Percentiles rank a stretch among this genome's conserved stretches.
These are phyloP conservation scores for Cryptococcus floricola DNA, from an alignment of 1,284 basidiomycete species.

Conservation along the genomic window DNA sequence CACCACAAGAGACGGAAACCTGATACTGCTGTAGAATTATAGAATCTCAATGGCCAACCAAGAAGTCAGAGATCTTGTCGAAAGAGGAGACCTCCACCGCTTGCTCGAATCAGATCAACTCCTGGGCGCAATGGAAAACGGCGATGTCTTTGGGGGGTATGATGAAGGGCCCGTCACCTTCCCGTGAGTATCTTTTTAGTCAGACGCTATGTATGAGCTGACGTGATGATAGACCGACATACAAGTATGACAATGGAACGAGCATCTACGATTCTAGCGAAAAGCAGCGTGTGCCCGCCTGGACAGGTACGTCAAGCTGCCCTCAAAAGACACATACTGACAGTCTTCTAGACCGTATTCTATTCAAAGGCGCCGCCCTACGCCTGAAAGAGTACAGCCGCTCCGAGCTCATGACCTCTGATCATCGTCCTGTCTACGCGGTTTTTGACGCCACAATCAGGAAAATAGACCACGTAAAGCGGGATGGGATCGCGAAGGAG, in stretches of 20 bases:
- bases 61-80: slow-evolving; percentile 64
- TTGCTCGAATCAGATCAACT: slow-evolving; percentile 83
- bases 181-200: slow-evolving; percentile 28
- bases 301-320: slow-evolving; percentile 67
- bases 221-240: slow-evolving; percentile 37
- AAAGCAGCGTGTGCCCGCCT: slow-evolving; percentile 93
- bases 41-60: slow-evolving; percentile 83
- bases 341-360: slow-evolving; percentile 67
- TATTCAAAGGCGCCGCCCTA: slow-evolving; percentile 66
- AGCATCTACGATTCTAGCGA: slow-evolving; percentile 92
- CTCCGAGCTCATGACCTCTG: slow-evolving; percentile 80
- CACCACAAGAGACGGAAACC: not conserved
- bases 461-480: slow-evolving; percentile 72
- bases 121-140: slow-evolving; percentile 63
- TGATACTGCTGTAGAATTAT: slow-evolving; percentile 61
- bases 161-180: slow-evolving; percentile 85
- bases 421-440: slow-evolving; percentile 92
- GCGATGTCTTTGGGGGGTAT: slow-evolving; percentile 75
- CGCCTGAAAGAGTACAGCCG: slow-evolving; percentile 51
- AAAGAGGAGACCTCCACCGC: slow-evolving; percentile 63
- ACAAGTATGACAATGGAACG: slow-evolving; percentile 56
- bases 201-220: slow-evolving; percentile 29
- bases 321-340: not conserved
- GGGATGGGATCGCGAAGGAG: slow-evolving; percentile 64
- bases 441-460: slow-evolving; percentile 73